Evolutionary conservation across 2,329 filamentous ascomycete species (phyloP), one percentile per base, ranked within the genome.

Genomic region (Tolypocladium nubicola): DNA sequence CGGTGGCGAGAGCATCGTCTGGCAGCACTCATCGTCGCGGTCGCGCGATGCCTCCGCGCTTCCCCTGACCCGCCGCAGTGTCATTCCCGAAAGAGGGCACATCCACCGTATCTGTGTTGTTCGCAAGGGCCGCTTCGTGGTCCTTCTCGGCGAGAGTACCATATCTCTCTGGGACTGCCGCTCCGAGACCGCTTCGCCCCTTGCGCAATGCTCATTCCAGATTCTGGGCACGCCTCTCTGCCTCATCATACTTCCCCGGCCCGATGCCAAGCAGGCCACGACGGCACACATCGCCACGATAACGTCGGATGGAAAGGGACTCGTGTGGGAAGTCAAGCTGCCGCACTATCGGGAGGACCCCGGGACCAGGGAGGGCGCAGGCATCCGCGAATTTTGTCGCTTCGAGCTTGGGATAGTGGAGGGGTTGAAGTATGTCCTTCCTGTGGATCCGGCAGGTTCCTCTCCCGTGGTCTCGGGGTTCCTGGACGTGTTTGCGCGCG

Each of bases 381-480:
- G 55, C 9, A 75, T 94, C 39, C 70, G 73, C 16, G 81, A 91
- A 61, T 90, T 90, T 61, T 90, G 84, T 66, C 80, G 73, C 1
- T 94, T 96, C 66, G 76, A 85, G 56, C 76, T 95, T 3, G 80
- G 84, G 0, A 76, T 76, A 21, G 73, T 75, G 0, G 79, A 83
- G n/a, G 79, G 81, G 54, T 69, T 87, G 50, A 79, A 82, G 16
- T 85, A 85, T 61, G 79, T 96, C 21, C 75, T 96, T 11, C 89
- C 91, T 0, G 90, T 96, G 52, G 92, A 96, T 65, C 90, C 91
- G 54, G 91, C 90, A 1, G 92, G 91, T 1, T 85, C 87, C 13
- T 77, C 81, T 43, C 82, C 86, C 1, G 79, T 86, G 3, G 82
- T 85, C 13, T 89, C 89, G 4, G 89, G 87, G 0, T 95, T 91